Evolutionary conservation across 2,329 filamentous ascomycete species (phyloP).

Genomic region (Claviceps citrina): DNA sequence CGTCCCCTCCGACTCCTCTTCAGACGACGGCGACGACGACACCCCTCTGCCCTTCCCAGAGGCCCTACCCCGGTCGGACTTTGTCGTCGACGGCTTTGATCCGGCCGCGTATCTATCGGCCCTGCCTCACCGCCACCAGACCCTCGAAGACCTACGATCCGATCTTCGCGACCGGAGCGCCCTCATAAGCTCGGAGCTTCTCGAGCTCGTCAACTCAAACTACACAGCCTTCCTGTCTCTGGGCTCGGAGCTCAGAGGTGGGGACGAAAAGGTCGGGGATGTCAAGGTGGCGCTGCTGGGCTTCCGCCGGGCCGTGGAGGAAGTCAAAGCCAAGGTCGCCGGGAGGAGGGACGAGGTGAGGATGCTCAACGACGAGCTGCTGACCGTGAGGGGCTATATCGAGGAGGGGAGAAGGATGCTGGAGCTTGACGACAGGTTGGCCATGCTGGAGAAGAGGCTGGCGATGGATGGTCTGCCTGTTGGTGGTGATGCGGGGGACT

Average conservation of each 20-base stretch:
- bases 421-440: constrained; percentile 49
- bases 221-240: constrained; percentile 82
- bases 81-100: constrained; percentile 63
- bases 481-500: constrained; percentile 5
- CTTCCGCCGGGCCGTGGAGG: constrained; percentile 68
- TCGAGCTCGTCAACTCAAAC: constrained; percentile 90
- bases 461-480: constrained; percentile 32
- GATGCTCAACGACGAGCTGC: constrained; percentile 49
- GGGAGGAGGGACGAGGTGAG: constrained; percentile 48
- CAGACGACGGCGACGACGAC: constrained; percentile 35
- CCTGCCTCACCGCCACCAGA: constrained; percentile 78
- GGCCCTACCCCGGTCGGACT: constrained; percentile 68
- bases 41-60: constrained; percentile 73
- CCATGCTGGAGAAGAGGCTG: constrained; percentile 47
- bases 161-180: constrained; percentile 73
- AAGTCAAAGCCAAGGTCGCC: constrained; percentile 51
- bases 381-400: constrained; percentile 45
- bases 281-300: constrained; percentile 75
- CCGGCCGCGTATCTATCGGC: constrained; percentile 68
- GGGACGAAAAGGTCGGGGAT: constrained; percentile 83
- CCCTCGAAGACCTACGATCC: constrained; percentile 77
- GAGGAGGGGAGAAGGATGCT: constrained; percentile 46
- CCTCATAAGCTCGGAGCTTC: constrained; percentile 66
- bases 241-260: constrained; percentile 66
- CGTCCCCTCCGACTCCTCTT: constrained; percentile 7